A percentile compares a stretch with the other conserved stretches of the same genome.
These are phyloP conservation scores for Cyathus striatus DNA, from an alignment of 768 basidiomycete genomes.

Conservation along the genomic window DNA sequence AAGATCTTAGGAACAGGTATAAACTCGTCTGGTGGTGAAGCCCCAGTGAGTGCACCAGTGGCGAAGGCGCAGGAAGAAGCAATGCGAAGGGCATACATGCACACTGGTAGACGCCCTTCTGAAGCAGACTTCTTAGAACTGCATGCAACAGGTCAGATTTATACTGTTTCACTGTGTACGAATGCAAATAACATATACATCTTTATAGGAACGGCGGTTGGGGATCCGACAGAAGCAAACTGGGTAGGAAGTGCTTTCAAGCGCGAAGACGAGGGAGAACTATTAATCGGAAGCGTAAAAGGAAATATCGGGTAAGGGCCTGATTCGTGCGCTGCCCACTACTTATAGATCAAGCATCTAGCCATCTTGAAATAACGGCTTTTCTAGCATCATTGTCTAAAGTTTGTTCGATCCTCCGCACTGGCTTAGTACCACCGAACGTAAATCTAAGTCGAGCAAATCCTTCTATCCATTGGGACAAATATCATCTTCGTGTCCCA, in stretches of 20 bases:
- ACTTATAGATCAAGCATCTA: constrained; percentile 6
- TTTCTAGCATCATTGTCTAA: constrained; percentile 42
- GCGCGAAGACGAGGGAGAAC: constrained; percentile 17
- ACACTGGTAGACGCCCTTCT: constrained; percentile 15
- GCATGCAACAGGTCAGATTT: constrained; percentile 35
- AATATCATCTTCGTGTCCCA: constrained; percentile 30
- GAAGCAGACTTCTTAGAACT: constrained; percentile 41
- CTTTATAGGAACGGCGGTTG: constrained; percentile 27
- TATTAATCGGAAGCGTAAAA: constrained; percentile 35
- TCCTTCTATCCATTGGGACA: constrained; percentile 32
- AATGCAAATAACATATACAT: neutral
- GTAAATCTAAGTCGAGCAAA: constrained; percentile 29
- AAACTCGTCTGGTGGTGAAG: constrained; percentile 24
- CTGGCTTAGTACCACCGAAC: constrained; percentile 30
- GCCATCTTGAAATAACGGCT: constrained; percentile 35
- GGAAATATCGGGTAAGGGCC: constrained; percentile 18
- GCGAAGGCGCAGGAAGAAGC: constrained; percentile 14
- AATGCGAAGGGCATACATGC: constrained; percentile 17
- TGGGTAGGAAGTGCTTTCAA: constrained; percentile 29
- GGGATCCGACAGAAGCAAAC: constrained; percentile 43
- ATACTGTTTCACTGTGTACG: neutral
- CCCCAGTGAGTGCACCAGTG: constrained; percentile 25
- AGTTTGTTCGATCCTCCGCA: constrained; percentile 32
- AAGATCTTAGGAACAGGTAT: constrained; percentile 31
- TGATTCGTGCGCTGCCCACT: neutral